phyloP scores from a whole-genome alignment of 345 rosid genomes.

The Eucalyptus leucophloia region DNA sequence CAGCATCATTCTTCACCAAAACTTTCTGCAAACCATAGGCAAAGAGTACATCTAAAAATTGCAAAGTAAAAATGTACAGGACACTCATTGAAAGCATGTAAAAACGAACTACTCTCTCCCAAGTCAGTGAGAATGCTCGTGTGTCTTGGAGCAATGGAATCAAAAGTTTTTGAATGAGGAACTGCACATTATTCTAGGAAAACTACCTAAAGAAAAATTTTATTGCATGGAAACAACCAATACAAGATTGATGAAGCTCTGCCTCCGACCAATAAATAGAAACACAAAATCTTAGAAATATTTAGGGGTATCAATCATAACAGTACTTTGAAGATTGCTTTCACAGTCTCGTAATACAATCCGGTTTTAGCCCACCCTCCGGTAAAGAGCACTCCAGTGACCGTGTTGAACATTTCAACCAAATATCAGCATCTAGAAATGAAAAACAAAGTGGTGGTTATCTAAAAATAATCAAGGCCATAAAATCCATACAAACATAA shows the following conservation, averaged over 20 bases:
- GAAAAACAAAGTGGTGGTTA: background rate
- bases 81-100: background rate
- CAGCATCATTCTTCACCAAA: slow-evolving; percentile 67
- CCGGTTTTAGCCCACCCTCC: slow-evolving; percentile 92
- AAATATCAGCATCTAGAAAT: background rate
- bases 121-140: background rate
- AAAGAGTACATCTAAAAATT: background rate
- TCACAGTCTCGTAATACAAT: slow-evolving; percentile 41
- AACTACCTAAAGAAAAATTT: background rate
- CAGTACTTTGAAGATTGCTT: slow-evolving; percentile 41
- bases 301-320: background rate
- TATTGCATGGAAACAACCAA: background rate
- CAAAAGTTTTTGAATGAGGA: background rate
- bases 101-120: background rate
- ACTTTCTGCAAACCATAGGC: slow-evolving; percentile 30
- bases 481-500: background rate
- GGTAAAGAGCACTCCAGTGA: slow-evolving; percentile 78
- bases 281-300: background rate
- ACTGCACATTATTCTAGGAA: background rate
- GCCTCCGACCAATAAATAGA: background rate
- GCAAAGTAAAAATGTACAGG: background rate
- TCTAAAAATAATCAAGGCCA: background rate
- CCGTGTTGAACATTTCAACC: slow-evolving; percentile 30
- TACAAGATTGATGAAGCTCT: background rate
- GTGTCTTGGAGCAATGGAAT: background rate